These are phyloP conservation scores for Drechslera avenae DNA, from an alignment of 2,329 filamentous ascomycete species.

Conservation along the genomic window DNA sequence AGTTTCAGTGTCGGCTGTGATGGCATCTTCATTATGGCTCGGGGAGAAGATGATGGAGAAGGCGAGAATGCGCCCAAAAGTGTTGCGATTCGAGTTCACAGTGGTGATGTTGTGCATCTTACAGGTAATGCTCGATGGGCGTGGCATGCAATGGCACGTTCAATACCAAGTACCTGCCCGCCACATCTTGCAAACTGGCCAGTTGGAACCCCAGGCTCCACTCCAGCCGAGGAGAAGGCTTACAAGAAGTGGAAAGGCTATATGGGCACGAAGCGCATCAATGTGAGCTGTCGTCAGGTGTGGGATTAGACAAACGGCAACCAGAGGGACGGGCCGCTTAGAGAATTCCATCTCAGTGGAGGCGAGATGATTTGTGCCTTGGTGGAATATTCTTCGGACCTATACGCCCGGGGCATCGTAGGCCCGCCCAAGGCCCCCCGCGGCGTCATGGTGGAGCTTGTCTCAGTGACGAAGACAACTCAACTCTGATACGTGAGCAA, in stretches of 20 bases:
- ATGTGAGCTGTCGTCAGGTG: slow-evolving; percentile 50
- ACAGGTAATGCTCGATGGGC: slow-evolving; percentile 79
- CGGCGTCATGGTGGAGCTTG: slow-evolving; percentile 2
- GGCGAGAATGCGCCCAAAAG: slow-evolving; percentile 38
- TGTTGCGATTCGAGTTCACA: slow-evolving; percentile 62
- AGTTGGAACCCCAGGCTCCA: slow-evolving; percentile 42
- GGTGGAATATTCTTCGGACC: neutral
- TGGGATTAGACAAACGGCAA: slow-evolving; percentile 37
- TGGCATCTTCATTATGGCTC: slow-evolving; percentile 78
- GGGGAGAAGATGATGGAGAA: slow-evolving; percentile 46
- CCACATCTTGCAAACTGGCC: slow-evolving; percentile 78
- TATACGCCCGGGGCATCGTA: neutral
- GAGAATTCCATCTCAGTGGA: slow-evolving; percentile 6
- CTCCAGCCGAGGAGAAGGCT: slow-evolving; percentile 37
- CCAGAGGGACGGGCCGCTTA: slow-evolving; percentile 11
- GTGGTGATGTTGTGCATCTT: slow-evolving; percentile 92
- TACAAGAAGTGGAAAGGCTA: slow-evolving; percentile 49
- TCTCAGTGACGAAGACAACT: slow-evolving; percentile 1
- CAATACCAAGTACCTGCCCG: slow-evolving; percentile 80
- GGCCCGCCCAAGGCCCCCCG: neutral
- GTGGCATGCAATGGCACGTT: slow-evolving; percentile 94
- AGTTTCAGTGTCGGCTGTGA: slow-evolving; percentile 92
- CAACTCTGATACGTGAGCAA: neutral
- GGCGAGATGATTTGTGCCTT: neutral
- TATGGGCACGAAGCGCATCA: slow-evolving; percentile 49